phyloP scores from a whole-genome alignment of 106 monocot genomes.

The Phalaenopsis aphrodite region DNA sequence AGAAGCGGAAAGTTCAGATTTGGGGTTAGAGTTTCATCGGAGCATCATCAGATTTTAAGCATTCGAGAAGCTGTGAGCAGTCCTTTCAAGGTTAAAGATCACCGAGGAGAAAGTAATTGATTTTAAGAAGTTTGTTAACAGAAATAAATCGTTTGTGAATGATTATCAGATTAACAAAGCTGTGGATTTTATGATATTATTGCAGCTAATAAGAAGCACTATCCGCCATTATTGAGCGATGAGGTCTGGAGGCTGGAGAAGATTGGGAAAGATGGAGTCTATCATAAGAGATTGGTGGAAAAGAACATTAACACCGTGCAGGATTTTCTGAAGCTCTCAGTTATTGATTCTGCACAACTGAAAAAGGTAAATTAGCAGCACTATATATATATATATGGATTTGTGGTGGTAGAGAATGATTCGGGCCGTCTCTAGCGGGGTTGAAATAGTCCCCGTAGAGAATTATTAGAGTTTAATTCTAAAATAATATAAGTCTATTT shows the following conservation, averaged over 20 bases:
- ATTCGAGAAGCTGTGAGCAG: constrained; percentile 31
- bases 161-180: not conserved
- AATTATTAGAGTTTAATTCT: no score
- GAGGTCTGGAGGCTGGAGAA: constrained; percentile 67
- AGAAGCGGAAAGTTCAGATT: constrained; percentile 29
- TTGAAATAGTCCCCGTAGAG: no score
- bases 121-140: no score
- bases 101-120: constrained; percentile 35
- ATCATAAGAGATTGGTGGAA: constrained; percentile 32
- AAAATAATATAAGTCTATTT: no score
- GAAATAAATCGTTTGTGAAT: no score
- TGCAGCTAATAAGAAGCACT: constrained; percentile 58
- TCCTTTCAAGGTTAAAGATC: constrained; percentile 31
- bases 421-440: no score
- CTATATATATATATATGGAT: no score
- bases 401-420: no score
- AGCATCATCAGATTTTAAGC: constrained; percentile 15
- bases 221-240: constrained; percentile 47
- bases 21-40: constrained; percentile 19
- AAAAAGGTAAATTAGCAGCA: constrained; percentile 18
- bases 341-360: constrained; percentile 20
- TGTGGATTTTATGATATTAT: not conserved
- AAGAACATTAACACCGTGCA: constrained; percentile 37
- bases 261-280: constrained; percentile 52
- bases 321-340: constrained; percentile 39